Conservation (phyloP, 805 yeast genomes). For the Groenewaldozyma tartarivorans region DNA sequence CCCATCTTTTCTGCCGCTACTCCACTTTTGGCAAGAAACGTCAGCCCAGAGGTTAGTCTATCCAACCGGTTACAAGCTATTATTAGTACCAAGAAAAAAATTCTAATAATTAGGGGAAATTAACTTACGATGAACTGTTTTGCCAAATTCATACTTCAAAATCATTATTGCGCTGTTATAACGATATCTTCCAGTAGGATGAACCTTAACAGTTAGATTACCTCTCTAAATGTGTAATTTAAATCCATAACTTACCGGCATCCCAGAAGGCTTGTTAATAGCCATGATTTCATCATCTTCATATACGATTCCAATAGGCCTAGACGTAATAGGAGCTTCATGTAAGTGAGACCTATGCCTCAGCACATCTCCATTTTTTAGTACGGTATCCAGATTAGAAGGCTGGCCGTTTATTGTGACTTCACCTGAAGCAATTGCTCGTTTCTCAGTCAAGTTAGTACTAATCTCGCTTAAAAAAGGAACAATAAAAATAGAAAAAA, state of each 20-base stretch:
- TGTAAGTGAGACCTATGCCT: constrained; percentile 80
- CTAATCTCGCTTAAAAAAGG: not conserved
- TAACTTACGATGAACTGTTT: constrained; percentile 47
- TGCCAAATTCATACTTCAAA: constrained; percentile 58
- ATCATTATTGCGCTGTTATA: constrained; percentile 75
- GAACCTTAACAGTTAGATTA: constrained; percentile 26
- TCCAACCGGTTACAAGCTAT: constrained; percentile 77
- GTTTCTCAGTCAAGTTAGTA: constrained; percentile 9
- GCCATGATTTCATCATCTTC: constrained; percentile 74
- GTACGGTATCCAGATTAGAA: constrained; percentile 54
- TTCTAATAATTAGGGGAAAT: not conserved
- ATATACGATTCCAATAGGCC: constrained; percentile 54
- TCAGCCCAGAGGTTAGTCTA: constrained; percentile 81
- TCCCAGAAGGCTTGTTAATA: constrained; percentile 89
- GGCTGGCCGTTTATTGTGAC: constrained; percentile 62
- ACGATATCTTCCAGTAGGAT: constrained; percentile 82
- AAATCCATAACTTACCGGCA: constrained; percentile 59
- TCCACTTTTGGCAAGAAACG: constrained; percentile 81
- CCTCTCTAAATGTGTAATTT: not conserved
- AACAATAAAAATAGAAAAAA: not conserved
- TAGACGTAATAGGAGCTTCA: constrained; percentile 73
- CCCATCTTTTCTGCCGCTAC: constrained; percentile 70
- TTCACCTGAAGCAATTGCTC: constrained; percentile 63
- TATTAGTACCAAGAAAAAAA: not conserved
- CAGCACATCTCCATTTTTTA: constrained; percentile 77